Conservation (phyloP, 306 rosid species). For the Cucurbita argyrosperma region DNA sequence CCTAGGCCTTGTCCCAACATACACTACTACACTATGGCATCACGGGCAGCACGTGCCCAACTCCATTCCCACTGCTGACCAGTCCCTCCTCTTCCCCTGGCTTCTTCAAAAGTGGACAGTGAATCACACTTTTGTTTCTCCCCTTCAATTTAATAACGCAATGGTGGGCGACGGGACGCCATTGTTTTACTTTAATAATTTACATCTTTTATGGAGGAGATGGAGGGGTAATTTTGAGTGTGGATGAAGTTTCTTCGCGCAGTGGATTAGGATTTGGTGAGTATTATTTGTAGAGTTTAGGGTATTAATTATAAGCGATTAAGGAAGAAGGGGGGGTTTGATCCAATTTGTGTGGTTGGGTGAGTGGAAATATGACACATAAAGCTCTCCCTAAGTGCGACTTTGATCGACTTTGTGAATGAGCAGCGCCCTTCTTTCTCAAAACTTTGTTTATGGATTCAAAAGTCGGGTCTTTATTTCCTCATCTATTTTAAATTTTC, state of each 20-base stretch:
- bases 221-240: too few species aligned
- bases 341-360: not conserved
- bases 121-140: not conserved
- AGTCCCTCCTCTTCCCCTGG: too few species aligned
- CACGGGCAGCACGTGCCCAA: too few species aligned
- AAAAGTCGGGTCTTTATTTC: not conserved
- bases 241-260: not conserved
- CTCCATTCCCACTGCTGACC: too few species aligned
- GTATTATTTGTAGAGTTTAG: too few species aligned
- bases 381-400: not conserved
- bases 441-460: not conserved
- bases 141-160: not conserved
- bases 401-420: not conserved
- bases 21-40: too few species aligned
- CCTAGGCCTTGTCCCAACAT: too few species aligned
- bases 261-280: not conserved
- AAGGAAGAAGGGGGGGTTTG: not conserved
- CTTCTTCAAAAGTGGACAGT: too few species aligned
- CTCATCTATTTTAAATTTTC: not conserved
- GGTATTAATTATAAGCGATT: too few species aligned
- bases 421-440: not conserved
- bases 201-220: too few species aligned
- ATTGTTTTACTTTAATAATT: not conserved
- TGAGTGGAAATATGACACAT: not conserved
- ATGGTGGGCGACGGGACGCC: not conserved